Evolutionary conservation across 495 filamentous ascomycete species (phyloP), one percentile per base, ranked within the genome.

Genomic region (Aspergillus taichungensis): DNA sequence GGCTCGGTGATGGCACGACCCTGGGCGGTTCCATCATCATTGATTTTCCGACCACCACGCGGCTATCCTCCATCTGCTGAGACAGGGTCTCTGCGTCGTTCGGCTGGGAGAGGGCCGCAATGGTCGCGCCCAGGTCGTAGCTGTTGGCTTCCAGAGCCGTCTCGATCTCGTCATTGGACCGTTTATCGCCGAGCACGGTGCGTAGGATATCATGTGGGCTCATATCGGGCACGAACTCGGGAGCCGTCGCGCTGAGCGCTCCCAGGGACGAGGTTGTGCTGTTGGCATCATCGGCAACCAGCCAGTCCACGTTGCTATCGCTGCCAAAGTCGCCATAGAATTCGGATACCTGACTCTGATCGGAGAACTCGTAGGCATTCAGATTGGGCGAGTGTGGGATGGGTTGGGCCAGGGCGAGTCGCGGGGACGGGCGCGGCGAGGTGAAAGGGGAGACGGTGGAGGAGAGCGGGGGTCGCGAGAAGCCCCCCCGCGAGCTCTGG

Each of bases 131-230:
- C 9, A 99, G 77, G 55, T 99, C 94, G 56, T 96, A 97, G 40
- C 84, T 83, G 60, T 95, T 90, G 47, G 80, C 73, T 60, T 91
- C 89, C 38, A 99, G 76, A 11, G 89, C 88, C 8, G 77, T 70
- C 56, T 96, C 88, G 41, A 97, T 90, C 60, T 99, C 94, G 42
- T 96, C 91, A 54, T 97, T 91, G 11, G 85, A 80, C 52, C 84
- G 83, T 46, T 84, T 82, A 55, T 90, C 88, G 8, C 91, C 88
- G 30, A 99, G 73, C 29, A 99, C 92, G 8, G 90, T 95, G 40
- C 94, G 85, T 35, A 99, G 72, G 74, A 99, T 99, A 63, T 99
- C 94, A 69, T 95, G 94, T 3, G 94, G 90, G 41, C 87, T 92
- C 94, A 99, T 99, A 55, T 97, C 89, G 30, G 82, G 78, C 27